These are phyloP conservation scores for Neurospora crassa DNA, from an alignment of 2,329 filamentous ascomycete species.

Conservation along the genomic window DNA sequence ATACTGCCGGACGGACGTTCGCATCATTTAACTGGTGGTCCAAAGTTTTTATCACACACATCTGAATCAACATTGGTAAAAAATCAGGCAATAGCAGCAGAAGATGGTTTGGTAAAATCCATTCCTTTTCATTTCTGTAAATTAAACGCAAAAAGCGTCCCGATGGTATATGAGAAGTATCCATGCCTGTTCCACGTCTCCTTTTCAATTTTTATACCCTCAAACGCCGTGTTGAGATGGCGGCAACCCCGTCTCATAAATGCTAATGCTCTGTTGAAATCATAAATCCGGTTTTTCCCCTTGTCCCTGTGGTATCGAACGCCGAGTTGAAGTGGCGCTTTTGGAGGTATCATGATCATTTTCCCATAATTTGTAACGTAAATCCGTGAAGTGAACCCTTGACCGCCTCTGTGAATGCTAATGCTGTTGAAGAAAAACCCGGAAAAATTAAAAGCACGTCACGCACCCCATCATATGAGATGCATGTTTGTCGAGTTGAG, in stretches of 20 bases:
- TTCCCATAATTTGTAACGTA: conserved; percentile 12
- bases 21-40: too few relatives aligned
- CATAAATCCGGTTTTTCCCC: conserved; percentile 16
- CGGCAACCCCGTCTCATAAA: conserved; percentile 15
- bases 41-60: too few relatives aligned
- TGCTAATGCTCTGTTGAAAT: conserved; percentile 19
- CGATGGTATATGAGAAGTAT: background rate
- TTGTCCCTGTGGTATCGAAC: conserved; percentile 13
- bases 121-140: background rate
- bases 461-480: conserved; percentile 1
- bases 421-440: conserved; percentile 22
- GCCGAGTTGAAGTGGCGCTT: conserved; percentile 20
- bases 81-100: background rate
- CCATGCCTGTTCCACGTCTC: background rate
- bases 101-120: background rate
- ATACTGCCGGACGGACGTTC: too few relatives aligned
- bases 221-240: conserved; percentile 20
- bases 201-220: conserved; percentile 5
- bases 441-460: conserved; percentile 10
- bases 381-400: conserved; percentile 16
- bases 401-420: conserved; percentile 15
- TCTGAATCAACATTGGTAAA: background rate
- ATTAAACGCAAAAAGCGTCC: background rate
- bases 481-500: conserved; percentile 6
- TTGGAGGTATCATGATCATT: conserved; percentile 19